Conservation (phyloP, 2,329 filamentous ascomycete genomes). For the Lecanosticta acicola region DNA sequence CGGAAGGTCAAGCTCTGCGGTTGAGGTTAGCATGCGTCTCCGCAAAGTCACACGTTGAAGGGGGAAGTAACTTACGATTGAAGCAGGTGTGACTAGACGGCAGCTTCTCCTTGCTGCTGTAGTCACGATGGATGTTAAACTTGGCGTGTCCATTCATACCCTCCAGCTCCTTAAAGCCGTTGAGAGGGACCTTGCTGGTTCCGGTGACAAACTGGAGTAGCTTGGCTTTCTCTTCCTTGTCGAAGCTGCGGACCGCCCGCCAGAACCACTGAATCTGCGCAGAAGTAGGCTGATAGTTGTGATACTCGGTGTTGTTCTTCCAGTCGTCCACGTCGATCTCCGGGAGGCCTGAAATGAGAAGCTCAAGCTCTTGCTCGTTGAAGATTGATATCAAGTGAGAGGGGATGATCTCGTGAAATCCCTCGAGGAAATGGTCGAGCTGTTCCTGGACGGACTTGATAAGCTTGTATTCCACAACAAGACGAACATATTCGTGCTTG, state of each 20-base stretch:
- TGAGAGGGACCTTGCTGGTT: constrained; percentile 95
- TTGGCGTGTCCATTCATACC: constrained; percentile 98
- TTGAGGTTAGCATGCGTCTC: too few species aligned
- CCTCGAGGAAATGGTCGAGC: constrained; percentile 73
- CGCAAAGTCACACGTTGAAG: too few species aligned
- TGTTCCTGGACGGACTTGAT: constrained; percentile 89
- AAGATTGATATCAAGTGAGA: constrained; percentile 93
- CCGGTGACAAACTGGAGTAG: constrained; percentile 96
- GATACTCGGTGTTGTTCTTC: constrained; percentile 98
- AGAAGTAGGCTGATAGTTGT: constrained; percentile 91
- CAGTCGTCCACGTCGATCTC: constrained; percentile 98
- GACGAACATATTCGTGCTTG: constrained; percentile 94
- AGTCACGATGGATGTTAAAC: constrained; percentile 98
- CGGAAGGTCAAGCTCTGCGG: constrained; percentile 85
- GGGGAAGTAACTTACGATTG: constrained; percentile 71
- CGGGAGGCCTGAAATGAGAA: constrained; percentile 91
- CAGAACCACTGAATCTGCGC: constrained; percentile 99
- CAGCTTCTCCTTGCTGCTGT: constrained; percentile 90
- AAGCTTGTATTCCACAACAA: constrained; percentile 90
- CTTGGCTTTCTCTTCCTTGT: constrained; percentile 98
- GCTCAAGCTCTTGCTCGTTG: constrained; percentile 94
- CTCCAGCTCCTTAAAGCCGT: constrained; percentile 97
- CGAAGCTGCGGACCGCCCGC: constrained; percentile 92
- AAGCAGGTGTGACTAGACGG: constrained; percentile 98
- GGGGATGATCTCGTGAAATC: constrained; percentile 97